Conservation (phyloP, 192 early-diverging fungal species). For the Gryganskiella cystojenkinii region DNA sequence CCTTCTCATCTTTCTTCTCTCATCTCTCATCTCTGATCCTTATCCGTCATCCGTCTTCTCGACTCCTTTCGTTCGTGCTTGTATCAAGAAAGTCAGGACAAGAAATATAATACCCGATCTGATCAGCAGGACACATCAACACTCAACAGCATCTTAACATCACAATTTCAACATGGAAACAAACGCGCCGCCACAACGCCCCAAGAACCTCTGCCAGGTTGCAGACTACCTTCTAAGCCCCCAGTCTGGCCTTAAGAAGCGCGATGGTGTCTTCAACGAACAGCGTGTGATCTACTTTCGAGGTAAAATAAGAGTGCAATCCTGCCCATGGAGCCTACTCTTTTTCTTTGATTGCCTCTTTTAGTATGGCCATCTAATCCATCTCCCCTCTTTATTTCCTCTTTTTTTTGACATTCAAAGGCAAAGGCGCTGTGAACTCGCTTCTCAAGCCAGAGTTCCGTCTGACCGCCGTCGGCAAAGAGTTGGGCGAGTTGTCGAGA, state of each 20-base stretch:
- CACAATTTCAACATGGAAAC: slow-evolving; percentile 29
- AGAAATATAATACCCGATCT: too few species aligned
- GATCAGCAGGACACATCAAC: too few species aligned
- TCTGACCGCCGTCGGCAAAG: slow-evolving; percentile 65
- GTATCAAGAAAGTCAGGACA: too few species aligned
- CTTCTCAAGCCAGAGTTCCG: slow-evolving; percentile 68
- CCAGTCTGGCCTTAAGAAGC: slow-evolving; percentile 78
- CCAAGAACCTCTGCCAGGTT: slow-evolving; percentile 71
- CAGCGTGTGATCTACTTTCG: slow-evolving; percentile 94
- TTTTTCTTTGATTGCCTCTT: neutral
- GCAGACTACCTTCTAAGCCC: slow-evolving; percentile 83
- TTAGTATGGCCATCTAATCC: neutral
- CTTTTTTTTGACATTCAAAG: too few species aligned
- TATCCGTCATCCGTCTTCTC: too few species aligned
- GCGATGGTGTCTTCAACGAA: slow-evolving; percentile 91
- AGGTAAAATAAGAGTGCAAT: slow-evolving; percentile 57
- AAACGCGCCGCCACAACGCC: slow-evolving; percentile 47
- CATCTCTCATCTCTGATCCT: too few species aligned
- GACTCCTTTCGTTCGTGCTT: too few species aligned
- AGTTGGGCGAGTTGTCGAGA: slow-evolving; percentile 40
- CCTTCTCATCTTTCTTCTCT: too few species aligned
- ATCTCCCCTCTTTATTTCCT: neutral
- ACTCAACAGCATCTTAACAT: neutral
- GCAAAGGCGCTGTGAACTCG: slow-evolving; percentile 76
- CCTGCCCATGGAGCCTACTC: neutral